Conservation (phyloP, 129 eudicot species). For the Ambrosia artemisiifolia region DNA sequence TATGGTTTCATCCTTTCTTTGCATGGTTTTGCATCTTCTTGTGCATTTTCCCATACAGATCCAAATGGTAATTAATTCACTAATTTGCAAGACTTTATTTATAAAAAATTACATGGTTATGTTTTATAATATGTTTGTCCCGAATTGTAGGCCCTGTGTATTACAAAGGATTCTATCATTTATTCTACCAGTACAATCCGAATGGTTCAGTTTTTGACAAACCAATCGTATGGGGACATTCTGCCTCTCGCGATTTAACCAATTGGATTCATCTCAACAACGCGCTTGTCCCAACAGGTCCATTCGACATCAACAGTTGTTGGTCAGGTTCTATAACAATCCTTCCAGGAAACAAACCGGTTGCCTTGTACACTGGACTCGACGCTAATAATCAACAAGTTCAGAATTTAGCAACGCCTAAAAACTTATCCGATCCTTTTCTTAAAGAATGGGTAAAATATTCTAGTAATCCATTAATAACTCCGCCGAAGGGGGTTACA, state of each 20-base stretch:
- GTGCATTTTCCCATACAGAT: conserved; percentile 14
- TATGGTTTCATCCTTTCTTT: conserved; percentile 22
- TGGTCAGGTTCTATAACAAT: conserved; percentile 37
- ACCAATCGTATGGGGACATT: conserved; percentile 35
- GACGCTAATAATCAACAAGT: conserved; percentile 25
- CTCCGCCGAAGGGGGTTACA: conserved; percentile 24
- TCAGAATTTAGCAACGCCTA: conserved; percentile 39
- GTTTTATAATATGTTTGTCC: neutral
- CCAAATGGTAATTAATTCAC: conserved; percentile 25
- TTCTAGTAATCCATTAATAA: conserved; percentile 36
- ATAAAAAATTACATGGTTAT: neutral
- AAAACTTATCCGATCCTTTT: conserved; percentile 39
- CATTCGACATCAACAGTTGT: conserved; percentile 33
- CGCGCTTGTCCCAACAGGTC: conserved; percentile 25
- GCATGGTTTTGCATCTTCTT: conserved; percentile 28
- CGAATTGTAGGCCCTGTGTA: conserved; percentile 29
- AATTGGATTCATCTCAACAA: conserved; percentile 39
- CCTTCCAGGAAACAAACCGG: conserved; percentile 38
- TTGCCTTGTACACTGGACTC: conserved; percentile 37
- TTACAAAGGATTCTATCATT: conserved; percentile 39
- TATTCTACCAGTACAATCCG: conserved; percentile 38
- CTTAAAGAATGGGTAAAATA: conserved; percentile 38
- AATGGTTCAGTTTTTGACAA: conserved; percentile 25
- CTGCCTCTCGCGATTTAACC: conserved; percentile 27
- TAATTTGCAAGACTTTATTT: neutral